These are phyloP conservation scores for Globisporangium mamillatum DNA, from an alignment of 352 stramenopile genomes.

Conservation along the genomic window DNA sequence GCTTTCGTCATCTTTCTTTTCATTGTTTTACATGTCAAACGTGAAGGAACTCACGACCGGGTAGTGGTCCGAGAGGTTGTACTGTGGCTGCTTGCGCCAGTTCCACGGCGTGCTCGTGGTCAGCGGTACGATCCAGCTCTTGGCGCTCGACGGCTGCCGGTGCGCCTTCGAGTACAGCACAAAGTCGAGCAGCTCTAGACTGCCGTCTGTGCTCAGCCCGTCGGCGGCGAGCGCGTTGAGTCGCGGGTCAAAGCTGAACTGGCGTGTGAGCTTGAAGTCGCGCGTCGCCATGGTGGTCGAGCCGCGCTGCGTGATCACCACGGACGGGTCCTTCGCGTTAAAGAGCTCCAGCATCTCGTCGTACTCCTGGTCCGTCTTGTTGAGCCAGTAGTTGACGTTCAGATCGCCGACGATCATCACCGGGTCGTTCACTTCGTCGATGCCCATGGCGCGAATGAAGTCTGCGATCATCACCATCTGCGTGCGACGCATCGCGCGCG, in stretches of 20 bases:
- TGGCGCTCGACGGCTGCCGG: slow-evolving; percentile 48
- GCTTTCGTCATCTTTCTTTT: background rate
- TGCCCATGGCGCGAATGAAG: slow-evolving; percentile 54
- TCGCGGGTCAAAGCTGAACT: slow-evolving; percentile 72
- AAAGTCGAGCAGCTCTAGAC: slow-evolving; percentile 72
- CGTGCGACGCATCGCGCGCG: slow-evolving; percentile 48
- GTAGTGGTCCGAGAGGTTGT: slow-evolving; percentile 79
- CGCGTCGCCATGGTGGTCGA: background rate
- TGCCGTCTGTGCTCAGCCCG: slow-evolving; percentile 69
- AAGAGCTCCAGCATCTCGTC: slow-evolving; percentile 77
- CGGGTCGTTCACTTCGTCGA: slow-evolving; percentile 54
- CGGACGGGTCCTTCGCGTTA: slow-evolving; percentile 46
- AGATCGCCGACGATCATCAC: slow-evolving; percentile 67
- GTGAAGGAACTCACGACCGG: slow-evolving; percentile 66
- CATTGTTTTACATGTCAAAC: slow-evolving; percentile 59
- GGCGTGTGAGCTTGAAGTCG: slow-evolving; percentile 36
- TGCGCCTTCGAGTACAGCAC: slow-evolving; percentile 59
- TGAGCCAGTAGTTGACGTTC: slow-evolving; percentile 79
- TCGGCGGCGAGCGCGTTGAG: slow-evolving; percentile 65
- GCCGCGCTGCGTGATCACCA: slow-evolving; percentile 19
- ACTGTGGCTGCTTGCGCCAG: slow-evolving; percentile 58
- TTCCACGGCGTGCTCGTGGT: slow-evolving; percentile 47
- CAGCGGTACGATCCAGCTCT: slow-evolving; percentile 64
- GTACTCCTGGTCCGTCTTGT: slow-evolving; percentile 71
- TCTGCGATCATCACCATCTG: slow-evolving; percentile 65